Evolutionary conservation across 257 asterid genomes (phyloP).

Genomic region (Galeopsis tetrahit): DNA sequence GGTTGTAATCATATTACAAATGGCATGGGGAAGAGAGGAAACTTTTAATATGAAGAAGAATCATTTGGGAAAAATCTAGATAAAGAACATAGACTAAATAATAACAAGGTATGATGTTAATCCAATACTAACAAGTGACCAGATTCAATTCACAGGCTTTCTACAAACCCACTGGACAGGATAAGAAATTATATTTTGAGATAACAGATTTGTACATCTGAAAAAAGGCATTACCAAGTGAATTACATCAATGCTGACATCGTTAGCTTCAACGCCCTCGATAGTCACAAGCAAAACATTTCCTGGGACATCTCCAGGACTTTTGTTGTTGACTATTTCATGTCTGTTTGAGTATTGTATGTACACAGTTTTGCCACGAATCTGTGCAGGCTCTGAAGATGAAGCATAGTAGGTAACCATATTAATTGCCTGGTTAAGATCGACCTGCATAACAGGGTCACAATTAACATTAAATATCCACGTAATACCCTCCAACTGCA

Average conservation of each 20-base stretch:
- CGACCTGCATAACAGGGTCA: conserved; percentile 52
- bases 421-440: conserved; percentile 81
- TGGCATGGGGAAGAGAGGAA: conserved; percentile 3
- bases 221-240: conserved; percentile 63
- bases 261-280: conserved; percentile 87
- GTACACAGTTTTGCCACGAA: conserved; percentile 86
- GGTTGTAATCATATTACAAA: background rate
- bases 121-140: conserved; percentile 1
- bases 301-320: conserved; percentile 85
- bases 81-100: conserved; percentile 2
- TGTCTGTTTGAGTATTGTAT: conserved; percentile 85
- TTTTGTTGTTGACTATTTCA: conserved; percentile 80
- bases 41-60: background rate
- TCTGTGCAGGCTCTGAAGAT: conserved; percentile 81
- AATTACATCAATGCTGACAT: conserved; percentile 87
- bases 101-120: background rate
- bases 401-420: conserved; percentile 86
- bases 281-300: conserved; percentile 84
- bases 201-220: background rate
- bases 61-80: background rate
- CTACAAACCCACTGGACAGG: conserved; percentile 14
- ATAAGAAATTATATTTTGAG: conserved; percentile 9
- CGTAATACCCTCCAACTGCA: conserved; percentile 17
- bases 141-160: background rate
- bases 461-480: conserved; percentile 12